Evolutionary conservation across 208 protist species (phyloP).

Genomic region (Crithidia bombi): DNA sequence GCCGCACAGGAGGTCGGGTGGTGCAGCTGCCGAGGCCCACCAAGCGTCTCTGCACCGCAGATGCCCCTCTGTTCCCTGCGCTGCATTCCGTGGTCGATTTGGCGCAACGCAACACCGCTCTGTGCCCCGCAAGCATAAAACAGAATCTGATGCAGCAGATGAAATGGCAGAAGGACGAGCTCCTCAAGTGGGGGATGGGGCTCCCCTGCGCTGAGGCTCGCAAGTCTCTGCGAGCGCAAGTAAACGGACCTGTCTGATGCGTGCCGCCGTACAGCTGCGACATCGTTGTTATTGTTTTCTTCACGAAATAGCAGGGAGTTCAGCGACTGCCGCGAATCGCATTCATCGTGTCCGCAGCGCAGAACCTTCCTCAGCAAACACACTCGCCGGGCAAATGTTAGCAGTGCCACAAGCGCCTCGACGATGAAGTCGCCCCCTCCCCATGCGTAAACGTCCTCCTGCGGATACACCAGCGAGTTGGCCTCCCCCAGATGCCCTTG

Average conservation of each 20-base stretch:
- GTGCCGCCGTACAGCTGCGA: neutral
- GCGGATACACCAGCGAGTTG: neutral
- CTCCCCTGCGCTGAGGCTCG: too few relatives aligned
- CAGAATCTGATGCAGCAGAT: neutral
- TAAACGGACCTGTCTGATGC: neutral
- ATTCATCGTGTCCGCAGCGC: neutral
- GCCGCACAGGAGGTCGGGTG: neutral
- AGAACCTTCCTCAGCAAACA: neutral
- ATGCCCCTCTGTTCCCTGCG: too few relatives aligned
- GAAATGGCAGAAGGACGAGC: slow-evolving; percentile 8
- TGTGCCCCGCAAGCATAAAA: neutral
- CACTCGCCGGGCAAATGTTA: neutral
- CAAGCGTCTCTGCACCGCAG: too few relatives aligned
- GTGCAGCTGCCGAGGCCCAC: too few relatives aligned
- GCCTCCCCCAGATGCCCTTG: neutral
- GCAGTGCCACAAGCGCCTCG: neutral
- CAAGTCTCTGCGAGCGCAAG: neutral
- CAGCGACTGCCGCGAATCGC: neutral
- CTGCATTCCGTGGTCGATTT: too few relatives aligned
- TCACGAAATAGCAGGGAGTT: too few relatives aligned
- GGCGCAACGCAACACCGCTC: too few relatives aligned
- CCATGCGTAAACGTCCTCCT: neutral
- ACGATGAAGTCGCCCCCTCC: neutral
- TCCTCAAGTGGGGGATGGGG: neutral
- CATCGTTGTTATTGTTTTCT: too few relatives aligned